phyloP scores from a whole-genome alignment of 306 rosid genomes.

The Acmispon strigosus region DNA sequence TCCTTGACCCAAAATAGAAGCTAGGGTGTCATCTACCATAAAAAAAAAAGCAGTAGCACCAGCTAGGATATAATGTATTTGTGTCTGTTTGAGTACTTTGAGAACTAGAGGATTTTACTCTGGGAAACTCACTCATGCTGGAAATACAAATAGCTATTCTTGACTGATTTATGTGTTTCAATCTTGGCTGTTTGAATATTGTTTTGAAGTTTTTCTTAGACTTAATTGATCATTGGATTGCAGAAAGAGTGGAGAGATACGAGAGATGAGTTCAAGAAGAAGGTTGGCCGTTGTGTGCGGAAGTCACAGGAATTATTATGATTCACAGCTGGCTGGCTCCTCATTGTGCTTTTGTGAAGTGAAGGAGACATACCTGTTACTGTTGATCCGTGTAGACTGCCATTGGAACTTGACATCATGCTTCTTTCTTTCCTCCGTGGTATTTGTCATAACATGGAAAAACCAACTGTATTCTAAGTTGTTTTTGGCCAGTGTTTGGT shows the following conservation, averaged over 20 bases:
- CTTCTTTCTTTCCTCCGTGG: constrained; percentile 29
- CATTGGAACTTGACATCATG: constrained; percentile 21
- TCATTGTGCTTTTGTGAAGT: constrained; percentile 25
- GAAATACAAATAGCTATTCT: not conserved
- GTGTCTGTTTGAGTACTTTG: not conserved
- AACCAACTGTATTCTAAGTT: constrained; percentile 36
- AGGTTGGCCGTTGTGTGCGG: constrained; percentile 89
- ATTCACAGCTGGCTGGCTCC: constrained; percentile 1
- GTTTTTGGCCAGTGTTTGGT: constrained; percentile 35
- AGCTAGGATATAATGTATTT: not conserved
- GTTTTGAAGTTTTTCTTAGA: not conserved
- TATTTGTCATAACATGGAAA: constrained; percentile 27
- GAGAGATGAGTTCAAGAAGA: constrained; percentile 95
- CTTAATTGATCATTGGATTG: constrained; percentile 15
- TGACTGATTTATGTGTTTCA: not conserved
- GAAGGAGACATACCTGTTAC: constrained; percentile 20
- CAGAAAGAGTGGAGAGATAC: constrained; percentile 97
- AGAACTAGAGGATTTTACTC: not conserved
- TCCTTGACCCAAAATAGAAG: no score
- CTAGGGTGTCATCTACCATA: no score
- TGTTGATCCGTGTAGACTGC: constrained; percentile 32
- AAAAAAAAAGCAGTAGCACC: no score
- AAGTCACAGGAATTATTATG: constrained; percentile 77
- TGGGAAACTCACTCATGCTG: not conserved
- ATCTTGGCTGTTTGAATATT: not conserved